Percentiles rank a stretch among this genome's conserved stretches.
Conservation (phyloP, 495 filamentous ascomycete genomes). For the Podospora anserina region DNA sequence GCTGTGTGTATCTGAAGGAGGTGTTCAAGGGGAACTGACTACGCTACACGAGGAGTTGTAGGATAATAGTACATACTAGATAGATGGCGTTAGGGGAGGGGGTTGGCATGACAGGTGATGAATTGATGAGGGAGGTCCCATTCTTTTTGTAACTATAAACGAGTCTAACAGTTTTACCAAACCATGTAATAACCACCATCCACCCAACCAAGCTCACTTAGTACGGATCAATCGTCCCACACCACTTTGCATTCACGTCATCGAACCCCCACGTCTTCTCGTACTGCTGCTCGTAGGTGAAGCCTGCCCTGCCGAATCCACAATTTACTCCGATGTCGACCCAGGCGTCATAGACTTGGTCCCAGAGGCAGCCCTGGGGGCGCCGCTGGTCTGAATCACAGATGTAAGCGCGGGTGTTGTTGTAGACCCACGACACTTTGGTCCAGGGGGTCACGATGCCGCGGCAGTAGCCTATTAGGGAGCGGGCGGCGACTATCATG, state of each 20-base stretch:
- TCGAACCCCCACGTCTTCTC: neutral
- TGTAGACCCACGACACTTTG: conserved; percentile 2
- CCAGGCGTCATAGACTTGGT: neutral
- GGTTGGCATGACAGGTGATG: neutral
- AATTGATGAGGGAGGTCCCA: neutral
- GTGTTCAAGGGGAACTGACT: conserved; percentile 28
- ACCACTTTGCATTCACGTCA: neutral
- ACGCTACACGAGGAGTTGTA: neutral
- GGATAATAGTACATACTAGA: neutral
- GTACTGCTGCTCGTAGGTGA: neutral
- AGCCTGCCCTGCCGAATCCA: neutral
- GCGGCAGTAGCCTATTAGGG: neutral
- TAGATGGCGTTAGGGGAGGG: neutral
- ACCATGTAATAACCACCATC: neutral
- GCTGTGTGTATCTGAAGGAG: conserved; percentile 31
- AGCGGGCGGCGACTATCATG: neutral
- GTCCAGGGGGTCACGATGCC: conserved; percentile 1
- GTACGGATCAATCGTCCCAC: neutral
- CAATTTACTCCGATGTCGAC: neutral
- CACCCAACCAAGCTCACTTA: neutral
- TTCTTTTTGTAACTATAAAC: neutral
- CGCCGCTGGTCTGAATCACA: neutral
- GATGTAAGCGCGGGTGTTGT: conserved; percentile 2
- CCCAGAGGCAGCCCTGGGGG: neutral
- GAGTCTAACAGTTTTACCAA: neutral